phyloP scores from a whole-genome alignment of 2,329 filamentous ascomycete species.

The Dissoconium aciculare region DNA sequence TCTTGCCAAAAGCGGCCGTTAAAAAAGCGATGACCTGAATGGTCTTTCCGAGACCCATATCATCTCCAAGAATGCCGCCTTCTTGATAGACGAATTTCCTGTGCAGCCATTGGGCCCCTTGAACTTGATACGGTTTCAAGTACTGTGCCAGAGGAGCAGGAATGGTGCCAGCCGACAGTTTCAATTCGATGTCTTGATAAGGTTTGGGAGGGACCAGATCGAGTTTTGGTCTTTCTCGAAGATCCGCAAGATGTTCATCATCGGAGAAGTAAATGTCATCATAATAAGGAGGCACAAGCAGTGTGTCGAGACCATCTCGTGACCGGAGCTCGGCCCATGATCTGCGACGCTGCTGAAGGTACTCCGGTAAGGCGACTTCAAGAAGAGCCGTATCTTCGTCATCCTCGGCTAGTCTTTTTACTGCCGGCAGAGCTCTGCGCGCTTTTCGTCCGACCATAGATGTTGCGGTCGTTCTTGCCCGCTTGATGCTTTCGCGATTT shows the following conservation, averaged over 20 bases:
- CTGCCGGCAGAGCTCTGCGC: constrained; percentile 13
- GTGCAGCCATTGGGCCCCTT: constrained; percentile 74
- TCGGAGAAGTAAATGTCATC: constrained; percentile 63
- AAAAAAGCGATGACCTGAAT: constrained; percentile 91
- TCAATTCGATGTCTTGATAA: constrained; percentile 62
- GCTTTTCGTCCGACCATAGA: constrained; percentile 25
- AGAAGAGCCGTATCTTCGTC: constrained; percentile 41
- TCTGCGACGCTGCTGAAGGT: constrained; percentile 53
- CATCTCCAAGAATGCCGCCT: constrained; percentile 81
- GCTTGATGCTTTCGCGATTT: constrained; percentile 34
- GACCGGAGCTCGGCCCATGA: constrained; percentile 48
- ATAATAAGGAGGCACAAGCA: constrained; percentile 65
- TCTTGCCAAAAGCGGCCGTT: constrained; percentile 85
- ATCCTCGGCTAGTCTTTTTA: constrained; percentile 14
- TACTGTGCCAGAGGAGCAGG: constrained; percentile 84
- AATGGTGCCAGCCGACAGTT: constrained; percentile 63
- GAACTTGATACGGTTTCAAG: constrained; percentile 78
- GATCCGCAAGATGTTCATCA: constrained; percentile 44
- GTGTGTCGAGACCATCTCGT: constrained; percentile 47
- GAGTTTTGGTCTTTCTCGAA: constrained; percentile 59
- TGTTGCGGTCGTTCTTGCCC: constrained; percentile 32
- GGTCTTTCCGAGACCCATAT: constrained; percentile 96
- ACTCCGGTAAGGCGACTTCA: constrained; percentile 52
- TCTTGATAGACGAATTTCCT: constrained; percentile 80
- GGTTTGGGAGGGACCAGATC: constrained; percentile 46